Evolutionary conservation across 2,329 filamentous ascomycete genomes (phyloP), one percentile per base, ranked within the genome.

Genomic region (Botrytis tulipae): DNA sequence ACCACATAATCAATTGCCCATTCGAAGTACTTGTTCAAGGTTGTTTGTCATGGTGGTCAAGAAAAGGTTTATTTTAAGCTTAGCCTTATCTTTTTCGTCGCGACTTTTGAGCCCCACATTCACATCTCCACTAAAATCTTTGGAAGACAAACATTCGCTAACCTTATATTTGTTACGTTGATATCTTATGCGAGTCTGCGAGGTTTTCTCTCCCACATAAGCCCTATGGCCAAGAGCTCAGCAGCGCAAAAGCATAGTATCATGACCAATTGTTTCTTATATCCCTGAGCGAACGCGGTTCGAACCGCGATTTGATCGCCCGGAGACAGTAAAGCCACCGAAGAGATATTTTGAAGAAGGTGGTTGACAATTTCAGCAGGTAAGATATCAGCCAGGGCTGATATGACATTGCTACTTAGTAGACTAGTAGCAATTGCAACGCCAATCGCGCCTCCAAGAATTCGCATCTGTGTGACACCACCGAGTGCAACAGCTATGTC

Each of bases 361-460:
- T 12, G 57, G 4, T 29, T 60, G 29, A 60, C 29, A 9, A 7
- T 35, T 32, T 59, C 29, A 20, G 29, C 16, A 60, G 57, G 57
- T 60, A 60, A 4, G 57, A 32, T 35, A 60, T 60, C 10, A 12
- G 57, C 57, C 29, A 60, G 29, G 32, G 57, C 32, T 60, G 22
- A 25, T 22, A 68, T 32, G 32, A 37, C 40, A 25, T n/a, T 29
- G 78, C 88, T 88, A 22, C 18, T 80, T 88, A 87, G 20, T 89
- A 83, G 59, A n/a, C 89, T 85, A n/a, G 86, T 89, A 77, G 87
- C 88, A 44, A 86, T 79, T 0, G 88, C 85, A 48, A 90, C 82
- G 1, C 89, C 89, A 40, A 90, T 83, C 46, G 86, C 86, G 3
- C 88, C 88, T 3, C 89, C 89, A 4, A 91, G 81, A 0, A 90